Evolutionary conservation across 257 asterid species (phyloP).

Genomic region (Voacanga thouarsii): DNA sequence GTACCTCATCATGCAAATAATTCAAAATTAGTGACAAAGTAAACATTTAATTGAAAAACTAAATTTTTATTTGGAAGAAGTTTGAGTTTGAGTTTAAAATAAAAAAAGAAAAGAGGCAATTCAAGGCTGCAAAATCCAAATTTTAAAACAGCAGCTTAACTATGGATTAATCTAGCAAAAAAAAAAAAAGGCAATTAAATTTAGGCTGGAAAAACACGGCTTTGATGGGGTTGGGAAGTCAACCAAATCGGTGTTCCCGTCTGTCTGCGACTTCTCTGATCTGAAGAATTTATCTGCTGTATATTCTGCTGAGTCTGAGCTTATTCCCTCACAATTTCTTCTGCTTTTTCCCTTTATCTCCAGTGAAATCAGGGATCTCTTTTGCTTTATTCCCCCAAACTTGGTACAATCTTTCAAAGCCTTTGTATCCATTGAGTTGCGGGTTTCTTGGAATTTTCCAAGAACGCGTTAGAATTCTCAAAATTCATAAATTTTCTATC

Average conservation of each 20-base stretch:
- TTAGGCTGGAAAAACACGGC: not conserved
- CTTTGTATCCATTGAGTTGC: not conserved
- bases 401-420: not conserved
- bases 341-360: not conserved
- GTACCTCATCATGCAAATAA: too few relatives aligned
- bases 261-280: slow-evolving; percentile 6
- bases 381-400: not conserved
- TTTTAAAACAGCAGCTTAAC: too few relatives aligned
- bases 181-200: not conserved
- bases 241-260: not conserved
- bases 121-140: not conserved
- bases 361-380: not conserved
- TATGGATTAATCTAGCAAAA: too few relatives aligned
- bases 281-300: not conserved
- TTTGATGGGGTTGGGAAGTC: slow-evolving; percentile 11
- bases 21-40: too few relatives aligned
- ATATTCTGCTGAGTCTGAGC: not conserved
- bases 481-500: not conserved
- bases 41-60: too few relatives aligned
- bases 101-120: not conserved
- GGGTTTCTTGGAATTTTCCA: not conserved
- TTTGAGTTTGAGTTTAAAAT: too few relatives aligned
- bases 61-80: too few relatives aligned
- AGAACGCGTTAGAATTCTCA: not conserved
- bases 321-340: not conserved